Evolutionary conservation across 2,329 filamentous ascomycete genomes (phyloP), one percentile per base, ranked within the genome.

Genomic region (Alternaria viburni): DNA sequence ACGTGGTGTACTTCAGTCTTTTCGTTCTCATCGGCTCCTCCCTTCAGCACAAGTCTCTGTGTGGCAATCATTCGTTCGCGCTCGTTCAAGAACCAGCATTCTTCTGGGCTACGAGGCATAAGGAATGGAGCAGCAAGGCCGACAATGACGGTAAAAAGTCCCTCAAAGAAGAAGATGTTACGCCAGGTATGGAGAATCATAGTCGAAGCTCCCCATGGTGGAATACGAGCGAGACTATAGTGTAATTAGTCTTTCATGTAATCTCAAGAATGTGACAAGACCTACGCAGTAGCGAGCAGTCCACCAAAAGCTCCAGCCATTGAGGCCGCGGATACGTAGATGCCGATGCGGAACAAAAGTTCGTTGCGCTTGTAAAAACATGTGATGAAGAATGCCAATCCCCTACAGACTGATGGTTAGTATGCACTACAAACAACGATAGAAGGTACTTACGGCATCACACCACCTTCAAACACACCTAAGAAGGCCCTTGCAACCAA

Each of bases 131-230:
- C 84, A 2, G 79, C 61, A 2, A 83, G 43, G 0, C 85, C 86
- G 12, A 85, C 69, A 45, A 86, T 61, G 21, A 84, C 74, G 10
- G 87, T 89, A 64, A 88, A 69, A 45, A 88, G 73, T 0, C 87
- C 87, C 72, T 89, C 87, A 62, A 89, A 88, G 77, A 89, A 88
- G 80, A 89, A 89, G 68, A 89, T 89, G 54, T 79, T 77, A 30
- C 75, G 73, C 77, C 76, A 80, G 0, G 81, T 84, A 66, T 84
- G 79, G 56, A 88, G 81, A 26, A 71, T 79, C 62, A 80, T 80
- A 3, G 76, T 64, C 0, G 74, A 77, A 7, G 79, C 71, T 1
- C 87, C 86, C 85, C 86, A 89, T 32, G 78, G 70, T 6, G 86
- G 86, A 47, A 89, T 85, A 7, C 72, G 71, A 21, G 77, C 68